Conservation (phyloP, 2,329 filamentous ascomycete species). For the Phyllosticta citriasiana region DNA sequence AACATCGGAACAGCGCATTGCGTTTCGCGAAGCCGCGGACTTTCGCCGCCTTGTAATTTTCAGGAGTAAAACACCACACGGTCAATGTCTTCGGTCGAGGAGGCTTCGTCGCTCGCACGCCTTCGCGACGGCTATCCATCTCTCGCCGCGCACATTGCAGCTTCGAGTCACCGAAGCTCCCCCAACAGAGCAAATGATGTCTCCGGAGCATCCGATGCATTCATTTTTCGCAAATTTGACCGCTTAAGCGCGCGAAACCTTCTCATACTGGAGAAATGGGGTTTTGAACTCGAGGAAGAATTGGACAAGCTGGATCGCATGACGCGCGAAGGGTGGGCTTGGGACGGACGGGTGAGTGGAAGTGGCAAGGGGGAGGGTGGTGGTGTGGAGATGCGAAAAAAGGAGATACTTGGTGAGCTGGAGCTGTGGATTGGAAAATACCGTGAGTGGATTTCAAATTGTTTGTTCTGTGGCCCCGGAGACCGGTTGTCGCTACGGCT, state of each 20-base stretch:
- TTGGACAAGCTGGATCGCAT: background rate
- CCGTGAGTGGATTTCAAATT: background rate
- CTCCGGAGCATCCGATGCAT: conserved; percentile 14
- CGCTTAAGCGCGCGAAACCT: conserved; percentile 13
- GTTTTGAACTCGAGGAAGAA: background rate
- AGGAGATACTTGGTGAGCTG: background rate
- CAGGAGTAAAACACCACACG: background rate
- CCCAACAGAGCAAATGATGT: background rate
- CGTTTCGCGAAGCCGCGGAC: background rate
- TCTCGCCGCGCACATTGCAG: conserved; percentile 16
- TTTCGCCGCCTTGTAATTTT: background rate
- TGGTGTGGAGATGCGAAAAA: conserved; percentile 1
- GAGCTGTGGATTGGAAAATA: conserved; percentile 5
- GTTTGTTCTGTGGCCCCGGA: background rate
- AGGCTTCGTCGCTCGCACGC: background rate
- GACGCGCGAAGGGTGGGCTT: background rate
- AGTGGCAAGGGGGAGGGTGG: background rate
- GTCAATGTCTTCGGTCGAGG: background rate
- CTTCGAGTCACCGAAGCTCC: background rate
- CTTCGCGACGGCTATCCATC: conserved; percentile 12
- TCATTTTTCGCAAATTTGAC: conserved; percentile 17
- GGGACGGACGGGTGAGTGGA: background rate
- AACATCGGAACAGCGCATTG: background rate
- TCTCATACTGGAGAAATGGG: conserved; percentile 13
- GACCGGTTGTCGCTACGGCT: no score